Conservation (phyloP, 1,284 basidiomycete genomes). For the Ustilago sp. region DNA sequence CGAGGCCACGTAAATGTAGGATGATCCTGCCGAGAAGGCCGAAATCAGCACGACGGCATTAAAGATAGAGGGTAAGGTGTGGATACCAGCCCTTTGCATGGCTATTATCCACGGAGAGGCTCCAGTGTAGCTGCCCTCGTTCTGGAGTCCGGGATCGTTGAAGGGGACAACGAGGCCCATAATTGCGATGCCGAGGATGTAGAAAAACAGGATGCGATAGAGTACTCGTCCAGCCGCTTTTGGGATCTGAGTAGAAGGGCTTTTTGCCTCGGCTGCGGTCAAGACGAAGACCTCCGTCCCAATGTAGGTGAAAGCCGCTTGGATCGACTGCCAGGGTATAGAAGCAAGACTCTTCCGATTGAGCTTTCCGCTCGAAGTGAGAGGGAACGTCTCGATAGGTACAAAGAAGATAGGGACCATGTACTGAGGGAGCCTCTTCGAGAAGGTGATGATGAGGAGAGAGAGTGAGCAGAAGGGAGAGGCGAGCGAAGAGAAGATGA, state of each 20-base stretch:
- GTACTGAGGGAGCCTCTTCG: too few species aligned
- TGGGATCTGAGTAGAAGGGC: constrained; percentile 69
- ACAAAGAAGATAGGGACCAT: too few species aligned
- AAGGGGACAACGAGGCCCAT: constrained; percentile 63
- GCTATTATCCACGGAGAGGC: constrained; percentile 70
- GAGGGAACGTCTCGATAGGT: too few species aligned
- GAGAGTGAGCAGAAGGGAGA: too few species aligned
- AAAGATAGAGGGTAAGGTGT: constrained; percentile 73
- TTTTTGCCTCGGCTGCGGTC: constrained; percentile 76
- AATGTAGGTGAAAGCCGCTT: constrained; percentile 82
- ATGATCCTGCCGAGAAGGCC: constrained; percentile 86
- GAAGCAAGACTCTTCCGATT: too few species aligned
- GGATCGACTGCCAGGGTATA: neutral
- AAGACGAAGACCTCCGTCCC: constrained; percentile 87
- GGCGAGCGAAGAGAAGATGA: too few species aligned
- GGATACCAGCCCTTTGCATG: constrained; percentile 68
- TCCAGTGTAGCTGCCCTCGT: constrained; percentile 36
- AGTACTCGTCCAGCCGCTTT: constrained; percentile 58
- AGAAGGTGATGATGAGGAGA: too few species aligned
- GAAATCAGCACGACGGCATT: constrained; percentile 83
- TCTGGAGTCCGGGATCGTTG: constrained; percentile 47
- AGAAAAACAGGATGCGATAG: constrained; percentile 71
- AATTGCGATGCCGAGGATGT: constrained; percentile 71
- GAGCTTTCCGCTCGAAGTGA: too few species aligned
- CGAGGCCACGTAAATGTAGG: constrained; percentile 84